phyloP scores from a whole-genome alignment of 768 basidiomycete species.

The Lyophyllum decastes region DNA sequence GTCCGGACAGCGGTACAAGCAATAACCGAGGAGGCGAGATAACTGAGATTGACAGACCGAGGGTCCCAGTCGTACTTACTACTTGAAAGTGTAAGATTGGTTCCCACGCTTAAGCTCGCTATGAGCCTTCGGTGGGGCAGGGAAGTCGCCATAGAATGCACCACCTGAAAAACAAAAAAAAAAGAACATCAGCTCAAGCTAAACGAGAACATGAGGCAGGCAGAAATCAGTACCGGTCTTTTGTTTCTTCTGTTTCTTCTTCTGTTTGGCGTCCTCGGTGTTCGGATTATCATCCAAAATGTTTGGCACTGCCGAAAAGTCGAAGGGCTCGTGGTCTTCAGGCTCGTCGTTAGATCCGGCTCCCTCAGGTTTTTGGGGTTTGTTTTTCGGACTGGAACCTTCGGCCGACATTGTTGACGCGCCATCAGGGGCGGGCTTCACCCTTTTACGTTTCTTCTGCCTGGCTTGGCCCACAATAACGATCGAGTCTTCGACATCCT shows the following conservation, averaged over 20 bases:
- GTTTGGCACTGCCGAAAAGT: slow-evolving; percentile 71
- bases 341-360: slow-evolving; percentile 19
- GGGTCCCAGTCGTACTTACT: slow-evolving; percentile 16
- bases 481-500: slow-evolving; percentile 58
- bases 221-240: slow-evolving; percentile 28
- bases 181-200: slow-evolving; percentile 4
- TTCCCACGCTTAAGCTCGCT: slow-evolving; percentile 71
- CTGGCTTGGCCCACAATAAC: slow-evolving; percentile 69
- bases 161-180: slow-evolving; percentile 33
- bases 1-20: neutral
- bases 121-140: slow-evolving; percentile 63
- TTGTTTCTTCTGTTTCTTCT: slow-evolving; percentile 54
- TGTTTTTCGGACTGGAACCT: slow-evolving; percentile 18
- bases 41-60: neutral
- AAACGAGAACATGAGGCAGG: slow-evolving; percentile 2
- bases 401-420: slow-evolving; percentile 16
- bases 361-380: slow-evolving; percentile 18
- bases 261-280: slow-evolving; percentile 41
- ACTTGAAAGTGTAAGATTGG: slow-evolving; percentile 69
- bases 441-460: slow-evolving; percentile 67
- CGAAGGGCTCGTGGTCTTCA: slow-evolving; percentile 51
- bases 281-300: slow-evolving; percentile 62
- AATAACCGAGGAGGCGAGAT: neutral
- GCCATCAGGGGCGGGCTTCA: slow-evolving; percentile 26
- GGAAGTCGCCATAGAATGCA: slow-evolving; percentile 57